These are phyloP conservation scores for Dryadomyces quercivorus DNA, from an alignment of 2,329 filamentous ascomycete genomes.

Conservation along the genomic window DNA sequence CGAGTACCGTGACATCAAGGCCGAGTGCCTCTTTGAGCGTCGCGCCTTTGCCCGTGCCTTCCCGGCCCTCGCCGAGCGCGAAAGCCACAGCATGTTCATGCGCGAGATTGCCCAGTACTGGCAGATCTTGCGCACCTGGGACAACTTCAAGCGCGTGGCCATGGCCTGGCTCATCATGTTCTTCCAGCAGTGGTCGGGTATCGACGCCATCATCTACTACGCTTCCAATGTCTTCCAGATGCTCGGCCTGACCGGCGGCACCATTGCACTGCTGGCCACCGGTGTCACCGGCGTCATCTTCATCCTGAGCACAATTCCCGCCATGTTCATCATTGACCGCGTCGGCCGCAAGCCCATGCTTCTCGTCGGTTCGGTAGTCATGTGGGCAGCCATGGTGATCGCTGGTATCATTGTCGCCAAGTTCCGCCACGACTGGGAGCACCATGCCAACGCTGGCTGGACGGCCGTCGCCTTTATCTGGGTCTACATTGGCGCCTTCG, in stretches of 20 bases:
- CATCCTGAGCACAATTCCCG: slow-evolving; percentile 21
- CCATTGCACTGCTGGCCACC: slow-evolving; percentile 45
- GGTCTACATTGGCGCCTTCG: slow-evolving; percentile 64
- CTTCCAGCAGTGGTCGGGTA: slow-evolving; percentile 39
- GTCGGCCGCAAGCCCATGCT: slow-evolving; percentile 51
- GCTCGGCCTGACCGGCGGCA: slow-evolving; percentile 49
- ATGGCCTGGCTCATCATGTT: slow-evolving; percentile 33
- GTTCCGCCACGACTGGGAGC: slow-evolving; percentile 43
- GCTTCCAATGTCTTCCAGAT: slow-evolving; percentile 54
- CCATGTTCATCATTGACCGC: slow-evolving; percentile 53
- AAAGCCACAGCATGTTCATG: slow-evolving; percentile 27
- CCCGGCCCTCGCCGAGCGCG: slow-evolving; percentile 19
- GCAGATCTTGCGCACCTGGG: slow-evolving; percentile 31
- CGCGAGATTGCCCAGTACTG: slow-evolving; percentile 37
- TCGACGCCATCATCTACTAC: slow-evolving; percentile 53
- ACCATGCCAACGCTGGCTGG: slow-evolving; percentile 53
- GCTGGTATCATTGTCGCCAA: slow-evolving; percentile 56
- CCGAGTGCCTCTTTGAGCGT: slow-evolving; percentile 29
- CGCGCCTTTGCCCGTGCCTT: slow-evolving; percentile 29
- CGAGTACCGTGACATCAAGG: slow-evolving; percentile 34
- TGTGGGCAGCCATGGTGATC: slow-evolving; percentile 59
- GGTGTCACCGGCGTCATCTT: slow-evolving; percentile 50
- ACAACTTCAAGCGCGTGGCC: slow-evolving; percentile 35
- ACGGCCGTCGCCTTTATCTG: slow-evolving; percentile 55
- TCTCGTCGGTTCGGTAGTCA: slow-evolving; percentile 52